Evolutionary conservation across 139 green algal species (phyloP).

Genomic region (Volvox africanus): DNA sequence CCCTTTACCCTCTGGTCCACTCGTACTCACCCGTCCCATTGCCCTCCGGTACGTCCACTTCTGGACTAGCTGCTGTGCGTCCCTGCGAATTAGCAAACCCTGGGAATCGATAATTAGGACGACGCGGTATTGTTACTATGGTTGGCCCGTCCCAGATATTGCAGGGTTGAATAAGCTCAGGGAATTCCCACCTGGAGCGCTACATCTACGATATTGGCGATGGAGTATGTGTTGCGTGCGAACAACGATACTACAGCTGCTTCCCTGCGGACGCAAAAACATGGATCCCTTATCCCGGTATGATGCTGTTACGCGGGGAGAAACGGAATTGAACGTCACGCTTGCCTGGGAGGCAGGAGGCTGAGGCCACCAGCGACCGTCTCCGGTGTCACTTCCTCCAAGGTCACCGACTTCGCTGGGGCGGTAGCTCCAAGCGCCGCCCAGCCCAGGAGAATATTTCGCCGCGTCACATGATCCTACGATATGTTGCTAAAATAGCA

Average conservation of each 20-base stretch:
- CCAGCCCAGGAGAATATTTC: not conserved
- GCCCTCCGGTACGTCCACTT: constrained; percentile 77
- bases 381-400: constrained; percentile 49
- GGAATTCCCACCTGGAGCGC: constrained; percentile 60
- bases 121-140: no score
- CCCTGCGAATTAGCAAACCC: not conserved
- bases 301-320: not conserved
- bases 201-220: constrained; percentile 84
- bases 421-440: not conserved
- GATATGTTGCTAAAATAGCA: no score
- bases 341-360: constrained; percentile 16
- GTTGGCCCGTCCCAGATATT: no score
- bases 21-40: constrained; percentile 72
- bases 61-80: not conserved
- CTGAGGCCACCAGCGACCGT: constrained; percentile 15
- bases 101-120: no score
- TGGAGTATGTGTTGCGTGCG: constrained; percentile 63
- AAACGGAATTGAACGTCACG: not conserved
- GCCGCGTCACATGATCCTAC: not conserved
- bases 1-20: no score
- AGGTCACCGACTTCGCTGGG: constrained; percentile 15
- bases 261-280: constrained; percentile 59
- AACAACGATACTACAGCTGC: constrained; percentile 73
- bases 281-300: no score
- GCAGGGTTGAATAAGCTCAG: no score